Evolutionary conservation across 2,329 filamentous ascomycete species (phyloP), one percentile per base, ranked within the genome.

Genomic region (Dactylella cylindrospora): DNA sequence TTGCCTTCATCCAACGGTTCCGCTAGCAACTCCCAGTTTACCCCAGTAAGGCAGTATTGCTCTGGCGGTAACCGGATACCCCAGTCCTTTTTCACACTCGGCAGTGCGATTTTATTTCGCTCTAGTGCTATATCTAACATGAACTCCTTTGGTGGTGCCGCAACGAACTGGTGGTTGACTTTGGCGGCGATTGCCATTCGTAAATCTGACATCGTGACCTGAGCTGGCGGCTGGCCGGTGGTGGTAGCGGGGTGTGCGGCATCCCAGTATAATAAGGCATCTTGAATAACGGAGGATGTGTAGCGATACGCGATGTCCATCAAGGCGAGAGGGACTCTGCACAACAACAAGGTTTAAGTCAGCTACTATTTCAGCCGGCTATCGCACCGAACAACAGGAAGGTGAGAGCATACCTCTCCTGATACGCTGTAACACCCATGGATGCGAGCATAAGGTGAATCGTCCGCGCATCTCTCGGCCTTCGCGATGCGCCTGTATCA

Each of bases 241-340:
- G 72, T 68, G 26, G 72, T 70, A 1, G 68, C 69, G 9, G 68
- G 68, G 4, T 73, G 72, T 3, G 74, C 75, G 1, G 76, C 72
- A 28, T 70, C 71, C 32, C 72, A 73, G 60, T 79, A 80, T 47
- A 80, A 76, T 9, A 79, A 72, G 4, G 78, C 76, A 64, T 80
- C 78, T 65, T 77, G 75, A 1, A 80, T 71, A 0, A 78, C 76
- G 17, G 74, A 74, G 23, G 77, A 77, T 3, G 78, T 79, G 69
- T 80, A 80, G 50, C 88, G 83, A 78, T 93, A 93, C 41, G 88
- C 86, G 71, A 91, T 91, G 75, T 93, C 88, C 71, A 93, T 83
- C 41, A 93, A 83, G 57, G 90, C 83, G 0, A 91, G 80, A 0
- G 88, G 88, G 1, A 93, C 87, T 32, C 59, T 61, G 25, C 19